Base-by-base conservation (phyloP, 495 filamentous ascomycete genomes). In the Xylaria palmicola region DNA sequence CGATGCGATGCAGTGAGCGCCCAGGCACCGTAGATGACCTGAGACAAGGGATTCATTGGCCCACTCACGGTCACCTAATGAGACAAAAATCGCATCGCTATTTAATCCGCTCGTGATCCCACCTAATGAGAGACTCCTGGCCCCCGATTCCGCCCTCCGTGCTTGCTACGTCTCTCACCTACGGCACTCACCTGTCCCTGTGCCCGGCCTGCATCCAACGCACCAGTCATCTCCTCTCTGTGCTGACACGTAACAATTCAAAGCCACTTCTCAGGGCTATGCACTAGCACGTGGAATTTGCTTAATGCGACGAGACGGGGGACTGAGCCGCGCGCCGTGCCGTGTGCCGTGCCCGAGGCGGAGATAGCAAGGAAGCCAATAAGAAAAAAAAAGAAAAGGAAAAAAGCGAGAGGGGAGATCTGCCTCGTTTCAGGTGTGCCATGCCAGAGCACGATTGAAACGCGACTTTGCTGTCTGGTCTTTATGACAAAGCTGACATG, bases 391-490 rank as follows among this genome's bases (percentile, higher is more conserved):
- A 51, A 34, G 32, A 6, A n/a, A 17, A 37, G 50, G 32, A 34
- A 10, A 10, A 15, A 40, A 19, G 22, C 6, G 22, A 5, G 41
- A 20, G 13, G 22, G 22, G 4, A 5, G 6, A 4, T 44, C 53
- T 44, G 53, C 53, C 39, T 44, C 27, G 53, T 56, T 56, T 56
- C 53, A 56, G 39, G 17, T 44, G 15, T 39, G 44, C 6, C 27
- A 20, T 32, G 26, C 10, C 13, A 43, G 22, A 19, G 39, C 39
- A 44, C 15, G 24, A 43, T 56, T 56, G 53, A 56, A 56, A 56
- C 53, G 27, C 53, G 27, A 26, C 37, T 56, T 24, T 56, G 24
- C 22, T 24, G 39, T 56, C 39, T 22, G 27, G 34, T 32, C 12
- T 43, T 44, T 19, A 43, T n/a, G 52, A 40, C 36, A 54, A 6